Conservation (phyloP, 768 basidiomycete genomes). For the Gymnopilus dilepis region DNA sequence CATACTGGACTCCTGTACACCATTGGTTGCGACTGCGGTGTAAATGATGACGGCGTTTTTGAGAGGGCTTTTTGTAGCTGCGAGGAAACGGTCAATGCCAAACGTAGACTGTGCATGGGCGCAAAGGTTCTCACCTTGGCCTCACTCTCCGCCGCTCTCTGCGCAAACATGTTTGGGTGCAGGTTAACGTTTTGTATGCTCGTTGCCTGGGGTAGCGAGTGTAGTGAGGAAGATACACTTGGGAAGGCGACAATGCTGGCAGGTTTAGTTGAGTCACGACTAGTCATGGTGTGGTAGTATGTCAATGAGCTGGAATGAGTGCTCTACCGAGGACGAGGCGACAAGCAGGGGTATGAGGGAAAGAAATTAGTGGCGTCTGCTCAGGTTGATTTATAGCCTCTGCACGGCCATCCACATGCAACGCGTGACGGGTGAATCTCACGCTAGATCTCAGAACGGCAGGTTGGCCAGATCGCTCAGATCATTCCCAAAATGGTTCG, state of each 20-base stretch:
- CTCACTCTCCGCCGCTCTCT: conserved; percentile 72
- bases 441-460: conserved; percentile 35
- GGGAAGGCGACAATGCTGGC: conserved; percentile 73
- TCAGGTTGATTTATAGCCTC: conserved; percentile 40
- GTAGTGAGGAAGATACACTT: conserved; percentile 71
- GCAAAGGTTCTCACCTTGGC: conserved; percentile 60
- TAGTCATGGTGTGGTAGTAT: conserved; percentile 28
- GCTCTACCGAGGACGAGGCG: conserved; percentile 17
- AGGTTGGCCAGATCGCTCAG: conserved; percentile 32
- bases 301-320: conserved; percentile 16
- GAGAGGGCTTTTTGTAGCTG: conserved; percentile 71
- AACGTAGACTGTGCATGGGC: neutral
- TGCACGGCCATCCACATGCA: conserved; percentile 23
- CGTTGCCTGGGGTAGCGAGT: conserved; percentile 73
- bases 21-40: conserved; percentile 39
- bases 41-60: conserved; percentile 47
- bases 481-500: conserved; percentile 22
- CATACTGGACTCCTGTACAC: conserved; percentile 44
- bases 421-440: conserved; percentile 41
- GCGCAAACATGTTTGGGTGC: conserved; percentile 73
- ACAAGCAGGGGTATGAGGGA: conserved; percentile 23
- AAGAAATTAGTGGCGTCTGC: conserved; percentile 26
- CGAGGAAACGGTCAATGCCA: conserved; percentile 6
- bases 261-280: conserved; percentile 39
- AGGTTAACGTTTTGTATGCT: conserved; percentile 68